Evolutionary conservation across 495 filamentous ascomycete species (phyloP).

Genomic region (Corynascus novoguineensis): DNA sequence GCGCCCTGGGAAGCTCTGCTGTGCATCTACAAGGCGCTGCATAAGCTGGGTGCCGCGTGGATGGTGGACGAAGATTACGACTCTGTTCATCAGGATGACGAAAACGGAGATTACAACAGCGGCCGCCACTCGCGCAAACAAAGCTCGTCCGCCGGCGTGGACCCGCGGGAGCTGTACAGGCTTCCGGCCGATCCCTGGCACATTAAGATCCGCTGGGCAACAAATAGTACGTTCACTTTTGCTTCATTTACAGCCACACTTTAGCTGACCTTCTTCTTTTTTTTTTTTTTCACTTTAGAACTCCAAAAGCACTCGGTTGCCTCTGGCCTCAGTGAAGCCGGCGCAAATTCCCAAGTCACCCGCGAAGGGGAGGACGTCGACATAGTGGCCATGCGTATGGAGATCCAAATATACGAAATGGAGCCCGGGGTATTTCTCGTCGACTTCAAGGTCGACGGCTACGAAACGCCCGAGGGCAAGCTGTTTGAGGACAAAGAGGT

Average conservation of each 20-base stretch:
- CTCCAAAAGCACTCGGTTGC: constrained; percentile 35
- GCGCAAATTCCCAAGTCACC: constrained; percentile 30
- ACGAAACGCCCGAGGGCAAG: constrained; percentile 64
- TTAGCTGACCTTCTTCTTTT: no score
- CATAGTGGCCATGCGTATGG: constrained; percentile 76
- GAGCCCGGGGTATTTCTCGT: constrained; percentile 91
- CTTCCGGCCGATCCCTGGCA: constrained; percentile 94
- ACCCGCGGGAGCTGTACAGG: constrained; percentile 51
- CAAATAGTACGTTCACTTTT: constrained; percentile 55
- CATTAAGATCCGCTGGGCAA: constrained; percentile 80
- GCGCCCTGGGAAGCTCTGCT: constrained; percentile 87
- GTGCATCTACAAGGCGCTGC: constrained; percentile 86
- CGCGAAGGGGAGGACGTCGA: constrained; percentile 42
- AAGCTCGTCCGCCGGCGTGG: constrained; percentile 19
- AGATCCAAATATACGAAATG: constrained; percentile 94
- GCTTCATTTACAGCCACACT: no score
- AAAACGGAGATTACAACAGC: constrained; percentile 19
- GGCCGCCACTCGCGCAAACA: constrained; percentile 15
- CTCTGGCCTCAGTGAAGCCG: constrained; percentile 31
- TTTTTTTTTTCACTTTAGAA: constrained; percentile 19
- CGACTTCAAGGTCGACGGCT: constrained; percentile 98
- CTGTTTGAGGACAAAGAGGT: constrained; percentile 66
- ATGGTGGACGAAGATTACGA: constrained; percentile 54
- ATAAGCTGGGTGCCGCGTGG: constrained; percentile 85
- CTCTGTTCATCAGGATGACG: constrained; percentile 30